These are phyloP conservation scores for Avena eriantha DNA, from an alignment of 176 grass and related monocot species.

Conservation along the genomic window DNA sequence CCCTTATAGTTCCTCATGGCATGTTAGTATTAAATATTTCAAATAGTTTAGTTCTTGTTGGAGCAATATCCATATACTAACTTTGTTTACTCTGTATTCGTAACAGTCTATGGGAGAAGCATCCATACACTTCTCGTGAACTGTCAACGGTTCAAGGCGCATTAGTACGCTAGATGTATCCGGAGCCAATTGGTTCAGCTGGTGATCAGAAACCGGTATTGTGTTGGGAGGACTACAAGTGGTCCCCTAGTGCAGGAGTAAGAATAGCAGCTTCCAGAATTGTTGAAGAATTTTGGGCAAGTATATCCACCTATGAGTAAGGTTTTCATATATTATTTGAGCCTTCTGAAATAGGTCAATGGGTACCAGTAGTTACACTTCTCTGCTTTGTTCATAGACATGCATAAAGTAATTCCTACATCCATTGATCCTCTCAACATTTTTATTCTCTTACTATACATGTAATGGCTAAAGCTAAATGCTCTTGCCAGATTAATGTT, in stretches of 20 bases:
- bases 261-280: neutral
- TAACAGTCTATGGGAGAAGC: neutral
- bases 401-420: too few relatives aligned
- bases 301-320: neutral
- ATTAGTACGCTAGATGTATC: neutral
- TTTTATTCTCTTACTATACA: neutral
- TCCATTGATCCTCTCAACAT: too few relatives aligned
- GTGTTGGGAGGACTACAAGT: constrained; percentile 10
- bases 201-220: neutral
- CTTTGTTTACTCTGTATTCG: neutral
- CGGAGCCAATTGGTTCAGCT: neutral
- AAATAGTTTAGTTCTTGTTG: neutral
- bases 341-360: neutral
- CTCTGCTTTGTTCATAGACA: too few relatives aligned
- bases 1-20: neutral
- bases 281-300: neutral
- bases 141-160: neutral
- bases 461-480: neutral
- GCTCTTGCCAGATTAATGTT: neutral
- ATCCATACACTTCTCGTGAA: neutral
- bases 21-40: neutral
- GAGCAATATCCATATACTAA: neutral
- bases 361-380: too few relatives aligned
- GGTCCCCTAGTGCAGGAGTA: neutral
- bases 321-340: neutral